phyloP scores from a whole-genome alignment of 2,329 filamentous ascomycete species.

The Colletotrichum neosansevieriae region DNA sequence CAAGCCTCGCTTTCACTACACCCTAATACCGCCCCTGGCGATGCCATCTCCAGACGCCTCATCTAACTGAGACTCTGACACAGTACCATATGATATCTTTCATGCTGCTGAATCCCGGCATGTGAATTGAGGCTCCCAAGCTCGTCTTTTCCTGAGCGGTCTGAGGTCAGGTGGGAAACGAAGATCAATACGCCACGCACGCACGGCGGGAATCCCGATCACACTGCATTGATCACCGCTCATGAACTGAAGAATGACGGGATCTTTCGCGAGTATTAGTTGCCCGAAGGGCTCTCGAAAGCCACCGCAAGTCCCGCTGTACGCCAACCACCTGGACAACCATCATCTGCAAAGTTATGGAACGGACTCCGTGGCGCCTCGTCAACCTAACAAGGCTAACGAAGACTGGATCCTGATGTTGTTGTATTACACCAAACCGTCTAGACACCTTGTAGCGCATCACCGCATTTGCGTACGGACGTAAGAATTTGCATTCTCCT shows the following conservation, averaged over 20 bases:
- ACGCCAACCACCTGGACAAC: not conserved
- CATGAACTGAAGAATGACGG: conserved; percentile 15
- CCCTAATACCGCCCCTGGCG: not conserved
- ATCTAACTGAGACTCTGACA: not conserved
- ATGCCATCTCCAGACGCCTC: not conserved
- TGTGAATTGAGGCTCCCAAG: too few species aligned
- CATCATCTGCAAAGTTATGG: not conserved
- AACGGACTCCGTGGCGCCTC: too few species aligned
- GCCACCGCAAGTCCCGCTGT: not conserved
- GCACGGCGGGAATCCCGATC: conserved; percentile 9
- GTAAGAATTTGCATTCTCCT: too few species aligned
- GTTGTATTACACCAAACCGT: too few species aligned
- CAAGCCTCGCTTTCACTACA: not conserved
- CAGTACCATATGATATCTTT: rapidly evolving
- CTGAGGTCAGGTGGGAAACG: not conserved
- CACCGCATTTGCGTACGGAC: too few species aligned
- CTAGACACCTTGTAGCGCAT: too few species aligned
- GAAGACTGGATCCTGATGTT: too few species aligned
- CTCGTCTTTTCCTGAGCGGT: too few species aligned
- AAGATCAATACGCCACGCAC: conserved; percentile 1
- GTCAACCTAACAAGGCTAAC: too few species aligned
- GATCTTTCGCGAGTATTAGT: not conserved
- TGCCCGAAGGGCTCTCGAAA: not conserved
- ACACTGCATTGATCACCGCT: not conserved
- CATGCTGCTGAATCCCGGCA: not conserved